A percentile compares a stretch with the other conserved stretches of the same genome.
These are phyloP conservation scores for Eucalyptus coolabah DNA, from an alignment of 345 rosid genomes.

Conservation along the genomic window DNA sequence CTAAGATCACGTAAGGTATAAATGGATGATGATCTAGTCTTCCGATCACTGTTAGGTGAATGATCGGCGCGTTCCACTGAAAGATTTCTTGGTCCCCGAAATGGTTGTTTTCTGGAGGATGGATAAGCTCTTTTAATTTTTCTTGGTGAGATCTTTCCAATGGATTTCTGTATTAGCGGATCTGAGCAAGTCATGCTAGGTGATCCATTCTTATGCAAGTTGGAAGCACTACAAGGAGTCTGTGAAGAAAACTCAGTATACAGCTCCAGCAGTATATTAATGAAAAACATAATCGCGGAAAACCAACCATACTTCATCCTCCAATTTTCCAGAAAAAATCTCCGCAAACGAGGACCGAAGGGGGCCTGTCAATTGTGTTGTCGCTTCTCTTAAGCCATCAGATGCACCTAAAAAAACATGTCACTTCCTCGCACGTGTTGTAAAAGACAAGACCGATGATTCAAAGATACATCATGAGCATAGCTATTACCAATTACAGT, in stretches of 20 bases:
- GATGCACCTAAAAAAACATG: slow-evolving; percentile 22
- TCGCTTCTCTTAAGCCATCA: slow-evolving; percentile 14
- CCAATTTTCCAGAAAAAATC: slow-evolving; percentile 25
- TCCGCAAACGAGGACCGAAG: slow-evolving; percentile 29
- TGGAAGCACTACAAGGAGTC: slow-evolving; percentile 17
- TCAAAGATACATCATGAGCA: not conserved
- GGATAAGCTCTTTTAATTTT: not conserved
- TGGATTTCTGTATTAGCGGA: slow-evolving; percentile 6
- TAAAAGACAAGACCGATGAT: not conserved
- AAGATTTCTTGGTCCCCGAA: slow-evolving; percentile 4
- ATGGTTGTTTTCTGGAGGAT: slow-evolving; percentile 17
- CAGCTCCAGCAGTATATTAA: not conserved
- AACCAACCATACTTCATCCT: slow-evolving; percentile 38
- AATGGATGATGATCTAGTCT: slow-evolving; percentile 8
- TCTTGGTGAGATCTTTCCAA: slow-evolving; percentile 8
- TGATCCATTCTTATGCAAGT: slow-evolving; percentile 23
- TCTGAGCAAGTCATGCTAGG: slow-evolving; percentile 11
- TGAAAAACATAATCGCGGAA: not conserved
- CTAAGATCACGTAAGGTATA: slow-evolving; percentile 5
- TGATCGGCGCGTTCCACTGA: slow-evolving; percentile 5
- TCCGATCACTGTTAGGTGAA: slow-evolving; percentile 1
- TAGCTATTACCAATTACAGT: not conserved
- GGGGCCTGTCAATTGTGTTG: slow-evolving; percentile 10
- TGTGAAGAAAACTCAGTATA: slow-evolving; percentile 18
- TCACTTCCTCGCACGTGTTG: not conserved